These are phyloP conservation scores for Lepidopterella palustris DNA, from an alignment of 495 filamentous ascomycete species.

Conservation along the genomic window DNA sequence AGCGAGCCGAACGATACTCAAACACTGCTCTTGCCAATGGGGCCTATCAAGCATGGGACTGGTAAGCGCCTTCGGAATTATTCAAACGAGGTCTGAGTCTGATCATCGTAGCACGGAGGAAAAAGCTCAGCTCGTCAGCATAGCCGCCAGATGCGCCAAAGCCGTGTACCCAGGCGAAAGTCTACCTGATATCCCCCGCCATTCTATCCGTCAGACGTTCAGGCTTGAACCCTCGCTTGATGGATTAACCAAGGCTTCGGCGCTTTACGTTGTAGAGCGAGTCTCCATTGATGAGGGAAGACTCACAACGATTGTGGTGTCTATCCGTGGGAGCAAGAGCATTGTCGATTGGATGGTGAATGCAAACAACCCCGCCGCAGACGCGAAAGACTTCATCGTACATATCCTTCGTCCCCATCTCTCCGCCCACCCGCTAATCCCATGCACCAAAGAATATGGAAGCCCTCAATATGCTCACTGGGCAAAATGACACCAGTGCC, in stretches of 20 bases:
- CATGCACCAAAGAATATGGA: neutral
- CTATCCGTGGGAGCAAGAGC: neutral
- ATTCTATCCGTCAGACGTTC: neutral
- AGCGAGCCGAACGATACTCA: neutral
- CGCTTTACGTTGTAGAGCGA: neutral
- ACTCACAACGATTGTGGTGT: neutral
- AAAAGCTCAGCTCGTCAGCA: neutral
- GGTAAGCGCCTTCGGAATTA: neutral
- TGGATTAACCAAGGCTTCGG: neutral
- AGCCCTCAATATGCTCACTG: neutral
- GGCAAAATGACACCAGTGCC: neutral
- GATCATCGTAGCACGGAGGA: neutral
- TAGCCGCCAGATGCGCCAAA: neutral
- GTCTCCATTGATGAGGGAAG: neutral
- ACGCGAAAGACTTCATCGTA: slow-evolving; percentile 1
- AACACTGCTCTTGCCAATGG: neutral
- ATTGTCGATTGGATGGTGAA: slow-evolving; percentile 1
- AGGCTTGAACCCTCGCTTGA: neutral
- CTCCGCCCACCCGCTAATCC: neutral
- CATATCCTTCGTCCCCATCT: slow-evolving; percentile 10
- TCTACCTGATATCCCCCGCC: neutral
- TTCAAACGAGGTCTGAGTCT: neutral
- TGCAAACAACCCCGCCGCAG: neutral
- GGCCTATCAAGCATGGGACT: neutral
- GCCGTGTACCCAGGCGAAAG: neutral